A percentile compares a stretch with the other conserved stretches of the same genome.
phyloP scores from a whole-genome alignment of 2,329 filamentous ascomycete genomes.

The Diaporthe sp. region DNA sequence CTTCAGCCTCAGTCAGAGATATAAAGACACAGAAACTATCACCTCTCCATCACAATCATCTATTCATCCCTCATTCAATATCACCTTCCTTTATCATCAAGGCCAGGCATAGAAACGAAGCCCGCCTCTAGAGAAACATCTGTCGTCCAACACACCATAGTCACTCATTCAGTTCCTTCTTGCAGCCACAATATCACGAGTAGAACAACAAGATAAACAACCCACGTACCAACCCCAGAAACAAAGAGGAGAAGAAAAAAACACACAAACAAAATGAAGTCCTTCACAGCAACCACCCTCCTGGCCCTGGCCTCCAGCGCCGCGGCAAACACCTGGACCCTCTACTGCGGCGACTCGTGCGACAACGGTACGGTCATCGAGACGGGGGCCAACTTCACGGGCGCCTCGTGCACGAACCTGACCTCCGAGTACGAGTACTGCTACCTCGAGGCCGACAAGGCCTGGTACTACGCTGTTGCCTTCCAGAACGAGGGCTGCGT shows the following conservation, averaged over 20 bases:
- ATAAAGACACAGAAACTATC: background rate
- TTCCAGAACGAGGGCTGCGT: background rate
- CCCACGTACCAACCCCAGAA: background rate
- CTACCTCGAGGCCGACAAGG: conserved; percentile 27
- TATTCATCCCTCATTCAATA: background rate
- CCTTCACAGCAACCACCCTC: background rate
- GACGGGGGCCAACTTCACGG: conserved; percentile 26
- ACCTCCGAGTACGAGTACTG: conserved; percentile 30
- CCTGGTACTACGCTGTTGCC: conserved; percentile 31
- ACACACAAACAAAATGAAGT: conserved; percentile 11
- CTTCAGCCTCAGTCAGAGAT: background rate
- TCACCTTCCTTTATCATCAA: background rate
- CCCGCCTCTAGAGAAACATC: background rate
- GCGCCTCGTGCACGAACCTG: conserved; percentile 30
- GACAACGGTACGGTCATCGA: conserved; percentile 9
- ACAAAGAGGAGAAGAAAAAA: too few relatives aligned
- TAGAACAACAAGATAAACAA: background rate
- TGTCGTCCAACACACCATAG: background rate
- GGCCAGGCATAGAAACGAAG: conserved; percentile 8
- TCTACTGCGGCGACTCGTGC: conserved; percentile 37
- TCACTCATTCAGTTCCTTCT: background rate
- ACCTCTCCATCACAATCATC: background rate
- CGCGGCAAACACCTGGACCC: conserved; percentile 32
- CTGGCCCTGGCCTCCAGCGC: conserved; percentile 29
- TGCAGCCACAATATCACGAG: background rate